Conservation (phyloP, 345 rosid genomes). For the Arabis alpina region DNA sequence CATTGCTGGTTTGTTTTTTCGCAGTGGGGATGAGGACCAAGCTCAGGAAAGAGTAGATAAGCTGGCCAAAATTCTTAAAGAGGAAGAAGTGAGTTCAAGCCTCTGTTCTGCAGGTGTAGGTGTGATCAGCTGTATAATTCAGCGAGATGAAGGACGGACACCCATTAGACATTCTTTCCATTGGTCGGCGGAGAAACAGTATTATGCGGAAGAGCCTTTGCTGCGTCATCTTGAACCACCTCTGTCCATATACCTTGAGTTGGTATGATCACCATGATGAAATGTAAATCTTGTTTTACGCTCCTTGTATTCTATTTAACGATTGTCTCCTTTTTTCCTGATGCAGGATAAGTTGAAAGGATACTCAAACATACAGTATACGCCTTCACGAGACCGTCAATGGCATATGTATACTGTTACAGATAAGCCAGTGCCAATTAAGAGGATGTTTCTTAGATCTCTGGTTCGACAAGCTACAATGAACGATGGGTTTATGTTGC, state of each 20-base stretch:
- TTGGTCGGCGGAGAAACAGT: constrained; percentile 80
- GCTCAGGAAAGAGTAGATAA: constrained; percentile 95
- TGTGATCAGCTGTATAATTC: constrained; percentile 96
- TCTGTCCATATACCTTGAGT: constrained; percentile 89
- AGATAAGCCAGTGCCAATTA: constrained; percentile 78
- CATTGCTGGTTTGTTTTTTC: constrained; percentile 26
- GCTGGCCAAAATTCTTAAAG: constrained; percentile 95
- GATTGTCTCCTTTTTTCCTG: constrained; percentile 14
- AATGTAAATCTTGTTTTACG: constrained; percentile 10
- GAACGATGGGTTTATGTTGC: constrained; percentile 62
- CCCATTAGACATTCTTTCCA: constrained; percentile 99
- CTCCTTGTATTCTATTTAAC: background rate
- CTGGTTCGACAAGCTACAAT: constrained; percentile 87
- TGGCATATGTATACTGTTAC: constrained; percentile 92
- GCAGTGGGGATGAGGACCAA: constrained; percentile 99
- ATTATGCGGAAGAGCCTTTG: constrained; percentile 91
- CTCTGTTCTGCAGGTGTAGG: constrained; percentile 84
- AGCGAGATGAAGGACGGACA: constrained; percentile 97
- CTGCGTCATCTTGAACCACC: constrained; percentile 98
- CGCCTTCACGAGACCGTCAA: constrained; percentile 85
- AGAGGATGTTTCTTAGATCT: constrained; percentile 96
- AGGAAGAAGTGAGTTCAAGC: constrained; percentile 72
- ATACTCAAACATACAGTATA: constrained; percentile 69
- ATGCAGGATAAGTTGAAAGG: constrained; percentile 96
- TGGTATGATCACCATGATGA: constrained; percentile 57